Evolutionary conservation across 768 basidiomycete genomes (phyloP), one percentile per base, ranked within the genome.

Genomic region (Trametes punicea): DNA sequence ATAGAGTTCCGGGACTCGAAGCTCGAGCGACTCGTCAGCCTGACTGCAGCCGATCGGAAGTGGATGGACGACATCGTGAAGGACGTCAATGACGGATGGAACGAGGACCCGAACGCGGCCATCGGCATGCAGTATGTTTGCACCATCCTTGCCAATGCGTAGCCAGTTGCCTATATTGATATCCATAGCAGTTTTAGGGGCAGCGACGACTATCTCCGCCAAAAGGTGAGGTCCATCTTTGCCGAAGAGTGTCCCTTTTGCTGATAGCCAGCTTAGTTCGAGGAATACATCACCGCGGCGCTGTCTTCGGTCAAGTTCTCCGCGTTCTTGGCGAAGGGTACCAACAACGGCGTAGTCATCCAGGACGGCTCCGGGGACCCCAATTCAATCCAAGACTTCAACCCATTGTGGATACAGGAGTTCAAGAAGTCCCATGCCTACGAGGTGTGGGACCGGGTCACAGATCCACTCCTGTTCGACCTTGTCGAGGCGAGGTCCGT

Each of bases 11-110:
- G 87, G 36, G 87, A 98, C 68, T 81, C 85, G 3, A 84, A 79
- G 65, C 66, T 97, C 6, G 94, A 96, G 62, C 80, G 88, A 26
- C 75, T 86, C 30, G 82, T 87, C 20, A 83, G 81, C 5, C 73
- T 99, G 62, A 98, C 96, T 2, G 77, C 97, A 0, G 93, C 95
- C 0, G 97, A 98, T 69, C 77, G 96, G 56, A 95, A 91, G 70
- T 99, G 97, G 97, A 92, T 98, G 81, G 95, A 98, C 66, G 93
- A 96, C 62, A 84, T 96, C 53, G 81, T 95, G 36, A 82, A 78
- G 50, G 91, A 93, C 59, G 92, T 96, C 10, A 91, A 91, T 58
- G 84, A 89, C 47, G 80, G 80, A 7, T 95, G 88, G 87, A 80
- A 84, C 4, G 74, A 74, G 9, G 87, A 89, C 61, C 80, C 86